These are phyloP conservation scores for Silene coronaria DNA, from an alignment of 179 eudicot species.

Conservation along the genomic window DNA sequence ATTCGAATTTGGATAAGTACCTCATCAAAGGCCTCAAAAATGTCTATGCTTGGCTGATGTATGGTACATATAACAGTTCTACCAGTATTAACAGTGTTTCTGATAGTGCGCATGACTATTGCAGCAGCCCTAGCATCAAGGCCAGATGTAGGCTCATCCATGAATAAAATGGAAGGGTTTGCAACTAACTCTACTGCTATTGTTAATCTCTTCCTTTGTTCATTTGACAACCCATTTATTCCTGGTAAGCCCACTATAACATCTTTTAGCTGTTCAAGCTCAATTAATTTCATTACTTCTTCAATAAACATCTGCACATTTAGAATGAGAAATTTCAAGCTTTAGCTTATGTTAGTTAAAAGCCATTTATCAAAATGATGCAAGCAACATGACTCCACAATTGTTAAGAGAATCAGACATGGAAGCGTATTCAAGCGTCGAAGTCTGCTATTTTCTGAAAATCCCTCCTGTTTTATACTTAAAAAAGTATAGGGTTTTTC, in stretches of 20 bases:
- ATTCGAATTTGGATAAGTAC: slow-evolving; percentile 16
- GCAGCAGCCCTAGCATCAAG: slow-evolving; percentile 91
- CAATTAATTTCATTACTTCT: slow-evolving; percentile 66
- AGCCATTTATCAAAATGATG: neutral
- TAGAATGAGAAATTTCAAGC: neutral
- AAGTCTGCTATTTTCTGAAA: neutral
- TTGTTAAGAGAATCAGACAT: neutral
- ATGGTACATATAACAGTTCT: slow-evolving; percentile 83
- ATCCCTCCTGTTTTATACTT: too few species aligned
- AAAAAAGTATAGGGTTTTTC: too few species aligned
- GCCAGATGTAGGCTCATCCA: slow-evolving; percentile 87
- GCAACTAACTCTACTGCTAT: slow-evolving; percentile 77
- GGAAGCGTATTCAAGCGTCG: neutral
- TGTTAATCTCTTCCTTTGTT: slow-evolving; percentile 69
- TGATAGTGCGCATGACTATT: slow-evolving; percentile 67
- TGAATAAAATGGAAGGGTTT: slow-evolving; percentile 68
- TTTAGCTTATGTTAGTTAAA: neutral
- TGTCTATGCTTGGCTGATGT: slow-evolving; percentile 75
- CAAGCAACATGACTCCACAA: neutral
- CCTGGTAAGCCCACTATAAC: slow-evolving; percentile 65
- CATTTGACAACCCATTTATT: slow-evolving; percentile 59
- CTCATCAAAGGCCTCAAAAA: slow-evolving; percentile 83
- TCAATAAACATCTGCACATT: slow-evolving; percentile 51
- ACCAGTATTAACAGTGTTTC: slow-evolving; percentile 65
- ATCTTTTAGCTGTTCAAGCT: slow-evolving; percentile 47